Base-by-base conservation (phyloP, 2,329 filamentous ascomycete species). In the Thelonectria blattea region DNA sequence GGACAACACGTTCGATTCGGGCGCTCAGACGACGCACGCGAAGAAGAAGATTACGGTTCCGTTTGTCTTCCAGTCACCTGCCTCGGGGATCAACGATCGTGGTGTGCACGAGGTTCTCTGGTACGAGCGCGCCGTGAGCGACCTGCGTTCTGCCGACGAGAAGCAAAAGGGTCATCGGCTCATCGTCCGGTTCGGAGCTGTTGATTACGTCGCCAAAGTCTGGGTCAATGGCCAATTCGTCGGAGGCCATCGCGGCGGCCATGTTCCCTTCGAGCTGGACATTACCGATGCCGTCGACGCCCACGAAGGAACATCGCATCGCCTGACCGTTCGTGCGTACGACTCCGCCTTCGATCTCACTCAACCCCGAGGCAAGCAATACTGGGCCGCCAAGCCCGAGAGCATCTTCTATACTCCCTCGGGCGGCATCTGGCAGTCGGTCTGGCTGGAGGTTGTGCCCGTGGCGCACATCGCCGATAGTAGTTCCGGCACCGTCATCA, bases 341-440 rank as follows among this genome's bases (percentile, higher is more conserved):
- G 88, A 90, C 72, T 89, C 87, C 0, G 84, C 87, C 0, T 84
- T 83, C 60, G 88, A 90, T 61, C 74, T 89, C 8, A 82, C 83
- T 0, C 88, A 90, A 71, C 88, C 86, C 1, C 79, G 88, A 32
- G 88, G 88, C 0, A 91, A 91, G 72, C 88, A 91, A 72, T 88
- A 87, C 68, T 88, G 85, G 85, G 81, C 79, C 3, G 82, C 83
- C 1, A 79, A 85, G 71, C 84, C 85, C 0, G 85, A 88, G 70
- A 84, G 81, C 52, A 86, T 86, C 66, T 86, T 85, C 67, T 86
- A 86, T 67, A 85, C 82, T 1, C 84, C 84, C 0, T 83, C 82
- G 9, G 82, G 81, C 27, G 84, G 84, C 22, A 84, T 86, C 58
- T 86, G 84, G 84, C 84, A 86, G 70, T 79, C 75, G 15, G 84